Conservation (phyloP, 2,329 filamentous ascomycete species). For the Phyllosticta citribraziliensis region DNA sequence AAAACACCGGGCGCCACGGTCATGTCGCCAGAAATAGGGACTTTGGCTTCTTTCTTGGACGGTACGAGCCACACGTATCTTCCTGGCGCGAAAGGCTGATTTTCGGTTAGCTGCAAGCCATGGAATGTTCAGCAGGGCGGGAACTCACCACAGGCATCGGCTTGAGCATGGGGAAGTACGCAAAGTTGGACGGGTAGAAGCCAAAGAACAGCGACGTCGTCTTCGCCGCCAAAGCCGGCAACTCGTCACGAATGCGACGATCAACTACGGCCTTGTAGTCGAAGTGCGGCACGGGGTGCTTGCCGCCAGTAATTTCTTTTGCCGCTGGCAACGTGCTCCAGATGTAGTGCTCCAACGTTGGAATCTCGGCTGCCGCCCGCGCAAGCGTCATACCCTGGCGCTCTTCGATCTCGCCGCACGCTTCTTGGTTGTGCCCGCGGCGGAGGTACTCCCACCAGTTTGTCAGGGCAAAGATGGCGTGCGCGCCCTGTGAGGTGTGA, state of each 20-base stretch:
- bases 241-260: conserved; percentile 29
- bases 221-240: conserved; percentile 18
- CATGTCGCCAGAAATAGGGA: conserved; percentile 22
- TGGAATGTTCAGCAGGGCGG: not conserved
- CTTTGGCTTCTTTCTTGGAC: conserved; percentile 17
- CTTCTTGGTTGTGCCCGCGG: conserved; percentile 20
- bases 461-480: conserved; percentile 14
- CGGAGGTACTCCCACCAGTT: conserved; percentile 16
- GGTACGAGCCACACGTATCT: conserved; percentile 19
- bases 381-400: conserved; percentile 34
- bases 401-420: conserved; percentile 29
- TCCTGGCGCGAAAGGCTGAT: conserved; percentile 12
- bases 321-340: conserved; percentile 37
- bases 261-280: conserved; percentile 35
- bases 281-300: conserved; percentile 31
- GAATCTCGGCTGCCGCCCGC: conserved; percentile 28
- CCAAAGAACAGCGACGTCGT: conserved; percentile 22
- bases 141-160: conserved; percentile 17
- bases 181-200: conserved; percentile 23
- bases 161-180: conserved; percentile 19
- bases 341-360: conserved; percentile 35
- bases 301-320: conserved; percentile 22
- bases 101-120: not conserved
- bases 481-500: conserved; percentile 7
- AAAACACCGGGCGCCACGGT: conserved; percentile 20